Evolutionary conservation across 78 protist genomes (phyloP), one percentile per base, ranked within the genome.

Genomic region (Isochrysis galbana): DNA sequence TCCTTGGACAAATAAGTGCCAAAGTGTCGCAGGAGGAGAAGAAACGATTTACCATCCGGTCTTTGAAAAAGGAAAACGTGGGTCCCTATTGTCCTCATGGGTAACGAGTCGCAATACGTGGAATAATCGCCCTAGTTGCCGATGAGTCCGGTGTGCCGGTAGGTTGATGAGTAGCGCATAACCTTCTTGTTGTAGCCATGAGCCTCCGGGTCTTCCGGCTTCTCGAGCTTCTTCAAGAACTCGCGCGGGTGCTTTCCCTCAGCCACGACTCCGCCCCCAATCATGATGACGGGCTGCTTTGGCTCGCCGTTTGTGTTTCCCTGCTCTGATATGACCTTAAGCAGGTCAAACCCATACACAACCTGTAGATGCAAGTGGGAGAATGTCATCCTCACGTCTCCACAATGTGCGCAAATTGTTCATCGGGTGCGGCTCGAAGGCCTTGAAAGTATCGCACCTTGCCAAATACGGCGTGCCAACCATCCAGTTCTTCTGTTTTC

Each of bases 261-360:
- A 23, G 74, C 36, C n/a, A 61, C 23, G 29, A 11, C 74, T 7
- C 74, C 74, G 74, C 74, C 74, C 5, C 23, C 74, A 32, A 32
- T 61, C n/a, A 61, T 61, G 29, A 61, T 11, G 74, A 61, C 74
- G n/a, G 74, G 74, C 23, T 61, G 74, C 74, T 77, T 77, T 1
- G 84, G 84, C 46, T 77, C 47, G 21, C 84, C 84, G 26, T 77
- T 77, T 25, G 0, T 10, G 47, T 34, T 77, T 17, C 84, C 84
- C 47, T 77, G 84, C 84, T 77, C 84, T 4, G 84, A 77, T 41
- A 77, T 77, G 32, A 26, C 46, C 21, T 39, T 34, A 5, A 77
- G 84, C 84, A 77, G 17, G 84, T 77, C 84, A 39, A 77, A 77
- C 34, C 84, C 84, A 29, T 77, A 77, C 84, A 77, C 84, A 11